phyloP scores from a whole-genome alignment of 495 filamentous ascomycete species.

The Penicillium verhagenii region DNA sequence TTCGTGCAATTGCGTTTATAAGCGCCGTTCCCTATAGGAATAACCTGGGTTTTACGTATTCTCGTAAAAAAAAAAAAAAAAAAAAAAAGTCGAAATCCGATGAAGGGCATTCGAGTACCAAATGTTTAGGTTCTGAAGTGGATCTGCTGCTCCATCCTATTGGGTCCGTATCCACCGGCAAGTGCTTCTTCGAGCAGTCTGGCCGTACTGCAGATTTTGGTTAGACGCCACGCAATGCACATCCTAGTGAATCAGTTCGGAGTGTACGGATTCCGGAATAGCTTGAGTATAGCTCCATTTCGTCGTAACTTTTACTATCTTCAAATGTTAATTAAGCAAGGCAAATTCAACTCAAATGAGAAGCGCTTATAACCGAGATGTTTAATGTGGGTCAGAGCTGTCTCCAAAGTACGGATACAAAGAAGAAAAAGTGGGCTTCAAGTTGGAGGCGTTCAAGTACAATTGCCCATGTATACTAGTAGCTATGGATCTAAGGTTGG shows the following conservation, averaged over 20 bases:
- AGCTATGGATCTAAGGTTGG: constrained; percentile 3
- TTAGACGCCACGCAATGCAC: neutral
- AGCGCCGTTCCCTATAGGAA: too few species aligned
- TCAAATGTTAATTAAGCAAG: too few species aligned
- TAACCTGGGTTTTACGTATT: too few species aligned
- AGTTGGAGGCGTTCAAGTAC: neutral
- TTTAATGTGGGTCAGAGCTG: neutral
- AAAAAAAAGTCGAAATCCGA: too few species aligned
- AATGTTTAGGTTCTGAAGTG: neutral
- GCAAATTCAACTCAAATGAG: neutral
- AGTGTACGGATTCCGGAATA: too few species aligned
- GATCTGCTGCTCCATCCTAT: neutral
- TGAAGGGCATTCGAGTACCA: neutral
- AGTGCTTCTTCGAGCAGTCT: constrained; percentile 2
- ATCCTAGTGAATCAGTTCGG: neutral
- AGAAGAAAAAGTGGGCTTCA: too few species aligned
- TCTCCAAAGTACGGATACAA: neutral
- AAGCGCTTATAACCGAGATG: neutral
- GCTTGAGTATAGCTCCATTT: too few species aligned
- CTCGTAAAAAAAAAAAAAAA: too few species aligned
- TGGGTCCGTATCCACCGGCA: neutral
- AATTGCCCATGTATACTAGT: too few species aligned
- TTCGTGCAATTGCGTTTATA: too few species aligned
- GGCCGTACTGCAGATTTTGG: constrained; percentile 2
- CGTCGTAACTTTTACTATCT: too few species aligned